Evolutionary conservation across 2,329 filamentous ascomycete genomes (phyloP).

Genomic region (Stachybotrys echinatus): DNA sequence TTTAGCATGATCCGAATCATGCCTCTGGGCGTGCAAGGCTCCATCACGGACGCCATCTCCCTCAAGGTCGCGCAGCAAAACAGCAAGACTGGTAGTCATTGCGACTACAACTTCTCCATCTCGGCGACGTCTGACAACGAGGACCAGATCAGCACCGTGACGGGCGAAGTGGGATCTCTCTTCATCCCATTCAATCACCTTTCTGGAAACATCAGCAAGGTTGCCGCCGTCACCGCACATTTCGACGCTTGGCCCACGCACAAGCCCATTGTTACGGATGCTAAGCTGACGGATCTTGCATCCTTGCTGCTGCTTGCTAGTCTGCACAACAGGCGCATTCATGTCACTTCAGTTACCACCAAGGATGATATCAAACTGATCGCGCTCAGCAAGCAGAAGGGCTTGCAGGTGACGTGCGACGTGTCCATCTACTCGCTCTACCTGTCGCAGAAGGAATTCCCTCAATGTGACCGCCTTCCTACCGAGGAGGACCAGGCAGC

Average conservation of each 20-base stretch:
- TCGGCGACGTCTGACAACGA: conserved; percentile 68
- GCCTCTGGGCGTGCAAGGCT: conserved; percentile 67
- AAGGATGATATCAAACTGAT: conserved; percentile 74
- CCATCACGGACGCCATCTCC: conserved; percentile 67
- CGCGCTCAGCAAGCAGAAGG: conserved; percentile 73
- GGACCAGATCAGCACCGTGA: conserved; percentile 67
- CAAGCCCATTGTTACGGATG: conserved; percentile 79
- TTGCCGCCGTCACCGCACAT: conserved; percentile 72
- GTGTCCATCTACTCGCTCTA: conserved; percentile 77
- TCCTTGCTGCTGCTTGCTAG: conserved; percentile 74
- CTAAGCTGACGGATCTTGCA: conserved; percentile 74
- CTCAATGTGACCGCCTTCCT: conserved; percentile 61
- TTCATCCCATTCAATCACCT: conserved; percentile 82
- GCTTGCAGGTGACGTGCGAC: conserved; percentile 77
- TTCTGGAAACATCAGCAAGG: conserved; percentile 79
- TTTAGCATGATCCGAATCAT: conserved; percentile 79
- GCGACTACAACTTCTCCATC: conserved; percentile 78
- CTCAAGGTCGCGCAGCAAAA: conserved; percentile 68
- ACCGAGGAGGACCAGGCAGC: conserved; percentile 64
- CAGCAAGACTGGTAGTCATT: conserved; percentile 61
- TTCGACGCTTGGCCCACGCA: conserved; percentile 72
- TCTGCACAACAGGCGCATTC: conserved; percentile 71
- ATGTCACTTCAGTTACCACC: conserved; percentile 75
- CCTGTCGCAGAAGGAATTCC: conserved; percentile 65
- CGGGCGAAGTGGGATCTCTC: conserved; percentile 69